Evolutionary conservation across 208 protist genomes (phyloP).

Genomic region (Trypanosoma cruzi): DNA sequence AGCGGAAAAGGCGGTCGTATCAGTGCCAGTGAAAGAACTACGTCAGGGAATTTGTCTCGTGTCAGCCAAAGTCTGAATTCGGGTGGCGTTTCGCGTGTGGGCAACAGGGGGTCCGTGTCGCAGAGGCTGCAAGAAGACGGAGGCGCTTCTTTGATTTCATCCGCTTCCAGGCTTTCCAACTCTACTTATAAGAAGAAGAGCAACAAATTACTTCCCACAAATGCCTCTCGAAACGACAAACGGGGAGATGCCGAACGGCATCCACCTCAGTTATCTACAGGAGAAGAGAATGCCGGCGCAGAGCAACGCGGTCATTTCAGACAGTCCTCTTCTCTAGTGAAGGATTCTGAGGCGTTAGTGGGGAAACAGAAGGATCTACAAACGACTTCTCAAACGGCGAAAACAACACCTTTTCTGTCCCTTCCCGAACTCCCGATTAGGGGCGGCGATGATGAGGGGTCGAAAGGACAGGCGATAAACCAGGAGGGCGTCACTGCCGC

Average conservation of each 20-base stretch:
- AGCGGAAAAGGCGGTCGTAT: neutral
- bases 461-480: neutral
- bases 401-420: neutral
- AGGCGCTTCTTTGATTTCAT: neutral
- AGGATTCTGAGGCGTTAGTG: neutral
- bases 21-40: neutral
- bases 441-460: neutral
- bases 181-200: neutral
- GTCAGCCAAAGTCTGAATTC: neutral
- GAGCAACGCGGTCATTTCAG: too few relatives aligned
- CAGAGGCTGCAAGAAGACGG: neutral
- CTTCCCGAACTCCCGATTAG: neutral
- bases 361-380: neutral
- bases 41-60: neutral
- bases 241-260: neutral
- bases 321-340: neutral
- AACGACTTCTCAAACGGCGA: neutral
- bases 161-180: neutral
- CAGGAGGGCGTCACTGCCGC: neutral
- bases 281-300: neutral
- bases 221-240: neutral
- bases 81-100: neutral
- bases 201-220: neutral
- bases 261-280: neutral
- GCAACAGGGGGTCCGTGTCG: neutral